phyloP scores from a whole-genome alignment of 2,329 filamentous ascomycete species.

The Penicillium sp. region DNA sequence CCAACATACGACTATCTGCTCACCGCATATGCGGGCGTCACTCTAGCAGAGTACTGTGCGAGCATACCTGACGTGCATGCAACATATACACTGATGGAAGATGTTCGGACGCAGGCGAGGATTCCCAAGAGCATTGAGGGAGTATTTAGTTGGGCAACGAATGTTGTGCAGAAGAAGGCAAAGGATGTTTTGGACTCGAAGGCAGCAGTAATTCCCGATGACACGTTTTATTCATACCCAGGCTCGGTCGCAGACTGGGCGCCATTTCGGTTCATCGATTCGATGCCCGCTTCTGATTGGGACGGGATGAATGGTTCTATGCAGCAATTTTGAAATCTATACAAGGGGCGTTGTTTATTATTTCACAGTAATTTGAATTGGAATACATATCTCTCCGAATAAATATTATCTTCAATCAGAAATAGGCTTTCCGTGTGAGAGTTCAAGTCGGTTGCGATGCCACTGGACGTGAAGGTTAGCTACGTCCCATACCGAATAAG shows the following conservation, averaged over 20 bases:
- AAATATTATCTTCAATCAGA: neutral
- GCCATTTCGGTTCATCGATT: slow-evolving; percentile 13
- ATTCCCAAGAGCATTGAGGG: slow-evolving; percentile 12
- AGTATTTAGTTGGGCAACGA: slow-evolving; percentile 10
- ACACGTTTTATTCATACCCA: slow-evolving; percentile 8
- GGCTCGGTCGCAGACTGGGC: slow-evolving; percentile 9
- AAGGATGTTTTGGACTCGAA: slow-evolving; percentile 7
- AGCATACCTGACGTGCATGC: slow-evolving; percentile 9
- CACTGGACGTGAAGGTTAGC: slow-evolving; percentile 16
- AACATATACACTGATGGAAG: slow-evolving; percentile 13
- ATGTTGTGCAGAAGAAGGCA: slow-evolving; percentile 10
- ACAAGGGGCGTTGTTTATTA: neutral
- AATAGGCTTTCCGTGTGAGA: slow-evolving; percentile 9
- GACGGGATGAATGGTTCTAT: slow-evolving; percentile 6
- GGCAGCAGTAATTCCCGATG: neutral
- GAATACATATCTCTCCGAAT: neutral
- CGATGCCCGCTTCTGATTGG: slow-evolving; percentile 7
- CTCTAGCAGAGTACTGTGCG: slow-evolving; percentile 8
- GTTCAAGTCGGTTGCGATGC: slow-evolving; percentile 24
- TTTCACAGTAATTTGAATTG: neutral
- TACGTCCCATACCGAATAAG: neutral
- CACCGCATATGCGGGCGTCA: slow-evolving; percentile 9
- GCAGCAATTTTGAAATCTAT: slow-evolving; percentile 1
- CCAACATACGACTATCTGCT: slow-evolving; percentile 12
- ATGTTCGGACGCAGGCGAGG: slow-evolving; percentile 8